Percentiles rank a stretch among this genome's conserved stretches.
These are phyloP conservation scores for Grammothele lineata DNA, from an alignment of 768 basidiomycete genomes.

Conservation along the genomic window DNA sequence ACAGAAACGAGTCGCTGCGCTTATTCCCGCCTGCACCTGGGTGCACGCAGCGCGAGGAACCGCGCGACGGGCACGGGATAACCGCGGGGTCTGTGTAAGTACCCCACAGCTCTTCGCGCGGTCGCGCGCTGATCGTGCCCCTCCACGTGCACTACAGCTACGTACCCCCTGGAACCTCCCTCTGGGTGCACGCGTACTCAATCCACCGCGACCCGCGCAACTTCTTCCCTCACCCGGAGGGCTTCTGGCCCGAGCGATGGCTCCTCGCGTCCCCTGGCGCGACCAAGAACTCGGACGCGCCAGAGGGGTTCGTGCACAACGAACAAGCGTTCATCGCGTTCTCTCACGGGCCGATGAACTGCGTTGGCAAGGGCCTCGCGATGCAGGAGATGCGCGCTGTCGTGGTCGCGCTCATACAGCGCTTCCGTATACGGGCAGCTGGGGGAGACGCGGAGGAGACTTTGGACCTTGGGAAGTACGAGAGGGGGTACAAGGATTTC, in stretches of 20 bases:
- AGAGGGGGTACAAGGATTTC: conserved; percentile 24
- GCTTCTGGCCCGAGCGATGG: conserved; percentile 44
- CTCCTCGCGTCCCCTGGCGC: conserved; percentile 15
- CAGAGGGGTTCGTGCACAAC: conserved; percentile 20
- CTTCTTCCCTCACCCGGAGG: conserved; percentile 37
- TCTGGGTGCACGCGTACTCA: conserved; percentile 33
- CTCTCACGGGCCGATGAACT: conserved; percentile 46
- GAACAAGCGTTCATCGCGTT: conserved; percentile 37
- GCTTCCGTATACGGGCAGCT: conserved; percentile 28
- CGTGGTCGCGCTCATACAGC: conserved; percentile 29
- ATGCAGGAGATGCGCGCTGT: conserved; percentile 30
- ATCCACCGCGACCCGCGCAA: conserved; percentile 44
- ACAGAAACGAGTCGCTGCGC: conserved; percentile 43
- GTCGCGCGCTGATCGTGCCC: background rate
- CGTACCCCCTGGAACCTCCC: conserved; percentile 34
- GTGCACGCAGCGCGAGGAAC: conserved; percentile 33
- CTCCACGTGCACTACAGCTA: conserved; percentile 4
- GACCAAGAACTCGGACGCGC: background rate
- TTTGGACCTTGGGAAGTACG: conserved; percentile 22
- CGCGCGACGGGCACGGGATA: conserved; percentile 25
- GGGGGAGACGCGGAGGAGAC: conserved; percentile 16
- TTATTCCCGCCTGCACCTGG: conserved; percentile 40
- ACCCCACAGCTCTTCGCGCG: background rate
- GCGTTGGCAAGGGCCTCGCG: conserved; percentile 45
- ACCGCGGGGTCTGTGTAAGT: conserved; percentile 30